Percentiles rank a stretch among this genome's conserved stretches.
Evolutionary conservation across 2,329 filamentous ascomycete genomes (phyloP).

Genomic region (Penicillium janthinellum): DNA sequence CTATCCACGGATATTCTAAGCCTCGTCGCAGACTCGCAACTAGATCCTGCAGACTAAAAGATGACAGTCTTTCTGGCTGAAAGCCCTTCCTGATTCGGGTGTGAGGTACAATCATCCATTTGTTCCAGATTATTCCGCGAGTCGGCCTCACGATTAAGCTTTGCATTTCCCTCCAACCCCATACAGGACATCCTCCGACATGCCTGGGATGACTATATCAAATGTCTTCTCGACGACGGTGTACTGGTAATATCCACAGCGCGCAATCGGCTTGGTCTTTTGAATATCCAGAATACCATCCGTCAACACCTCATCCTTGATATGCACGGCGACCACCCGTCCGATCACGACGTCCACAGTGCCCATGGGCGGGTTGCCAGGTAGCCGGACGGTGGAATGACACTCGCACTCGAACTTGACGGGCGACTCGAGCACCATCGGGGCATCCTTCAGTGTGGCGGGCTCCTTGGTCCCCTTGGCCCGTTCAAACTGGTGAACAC

Average conservation of each 20-base stretch:
- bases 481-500: slow-evolving; percentile 58
- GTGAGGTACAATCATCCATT: background rate
- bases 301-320: slow-evolving; percentile 57
- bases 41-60: background rate
- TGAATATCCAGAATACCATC: slow-evolving; percentile 58
- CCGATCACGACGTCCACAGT: slow-evolving; percentile 62
- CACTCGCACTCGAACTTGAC: slow-evolving; percentile 63
- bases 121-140: slow-evolving; percentile 1
- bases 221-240: slow-evolving; percentile 58
- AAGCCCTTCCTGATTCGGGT: background rate
- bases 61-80: background rate
- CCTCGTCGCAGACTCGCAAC: background rate
- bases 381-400: slow-evolving; percentile 57
- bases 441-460: slow-evolving; percentile 45
- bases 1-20: background rate
- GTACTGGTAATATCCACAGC: slow-evolving; percentile 64
- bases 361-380: slow-evolving; percentile 60
- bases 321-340: slow-evolving; percentile 59
- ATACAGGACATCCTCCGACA: slow-evolving; percentile 37
- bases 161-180: slow-evolving; percentile 46
- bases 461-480: slow-evolving; percentile 54
- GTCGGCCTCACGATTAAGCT: slow-evolving; percentile 20
- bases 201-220: slow-evolving; percentile 57
- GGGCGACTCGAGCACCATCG: slow-evolving; percentile 57
- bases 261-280: slow-evolving; percentile 61